These are phyloP conservation scores for Polygonum maritimum DNA, from an alignment of 148 eudicot genomes.

Conservation along the genomic window DNA sequence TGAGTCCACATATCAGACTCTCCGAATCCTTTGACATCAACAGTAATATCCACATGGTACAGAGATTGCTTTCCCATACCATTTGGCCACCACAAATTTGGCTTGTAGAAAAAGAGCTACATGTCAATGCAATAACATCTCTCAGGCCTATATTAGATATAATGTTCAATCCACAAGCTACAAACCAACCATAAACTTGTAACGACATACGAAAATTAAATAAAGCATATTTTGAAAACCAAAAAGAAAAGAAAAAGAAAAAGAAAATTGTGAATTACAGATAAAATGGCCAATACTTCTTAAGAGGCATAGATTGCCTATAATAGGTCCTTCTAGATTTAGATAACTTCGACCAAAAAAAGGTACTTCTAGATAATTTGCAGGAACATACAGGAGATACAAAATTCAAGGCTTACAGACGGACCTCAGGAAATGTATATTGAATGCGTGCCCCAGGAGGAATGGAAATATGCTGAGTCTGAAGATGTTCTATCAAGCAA, in stretches of 20 bases:
- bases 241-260: background rate
- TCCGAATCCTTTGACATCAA: conserved; percentile 70
- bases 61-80: conserved; percentile 98
- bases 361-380: background rate
- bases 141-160: background rate
- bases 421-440: conserved; percentile 78
- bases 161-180: background rate
- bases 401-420: conserved; percentile 11
- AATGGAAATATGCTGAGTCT: conserved; percentile 53
- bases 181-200: background rate
- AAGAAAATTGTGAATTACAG: background rate
- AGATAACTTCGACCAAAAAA: too few species aligned
- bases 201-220: background rate
- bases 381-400: background rate
- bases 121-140: conserved; percentile 6
- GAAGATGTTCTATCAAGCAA: conserved; percentile 69
- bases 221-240: background rate
- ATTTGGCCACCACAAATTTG: conserved; percentile 98
- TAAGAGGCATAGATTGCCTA: background rate
- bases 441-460: conserved; percentile 63
- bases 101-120: conserved; percentile 90
- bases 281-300: background rate
- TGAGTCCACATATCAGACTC: conserved; percentile 82
- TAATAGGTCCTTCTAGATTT: background rate
- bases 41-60: conserved; percentile 61